Conservation (phyloP, 139 green algal genomes). For the Chlamydomonas incerta region DNA sequence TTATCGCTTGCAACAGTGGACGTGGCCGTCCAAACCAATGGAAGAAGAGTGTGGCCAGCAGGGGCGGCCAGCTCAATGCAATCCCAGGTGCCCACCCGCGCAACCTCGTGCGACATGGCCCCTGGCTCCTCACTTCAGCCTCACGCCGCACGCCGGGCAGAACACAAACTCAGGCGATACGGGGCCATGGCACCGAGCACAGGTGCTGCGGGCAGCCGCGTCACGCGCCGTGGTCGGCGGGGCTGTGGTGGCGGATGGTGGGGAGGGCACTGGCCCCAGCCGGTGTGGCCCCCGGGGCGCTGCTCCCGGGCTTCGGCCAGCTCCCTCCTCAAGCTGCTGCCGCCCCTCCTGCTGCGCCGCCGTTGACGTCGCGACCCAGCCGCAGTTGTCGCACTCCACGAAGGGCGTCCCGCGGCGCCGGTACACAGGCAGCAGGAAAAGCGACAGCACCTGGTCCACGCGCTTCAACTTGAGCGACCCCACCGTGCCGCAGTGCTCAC, state of each 20-base stretch:
- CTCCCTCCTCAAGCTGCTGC: not conserved
- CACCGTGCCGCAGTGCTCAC: not conserved
- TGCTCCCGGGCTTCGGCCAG: too few species aligned
- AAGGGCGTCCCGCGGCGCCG: not conserved
- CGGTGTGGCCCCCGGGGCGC: too few species aligned
- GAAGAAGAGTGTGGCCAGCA: too few species aligned
- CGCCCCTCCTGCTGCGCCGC: not conserved
- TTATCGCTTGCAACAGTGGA: too few species aligned
- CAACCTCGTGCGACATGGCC: too few species aligned
- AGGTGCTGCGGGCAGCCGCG: too few species aligned
- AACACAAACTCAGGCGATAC: constrained; percentile 6
- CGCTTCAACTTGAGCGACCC: not conserved
- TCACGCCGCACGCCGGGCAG: constrained; percentile 8
- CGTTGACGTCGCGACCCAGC: not conserved
- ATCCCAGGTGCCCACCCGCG: too few species aligned
- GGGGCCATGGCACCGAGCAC: not conserved
- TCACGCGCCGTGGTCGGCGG: too few species aligned
- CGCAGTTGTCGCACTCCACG: constrained; percentile 5
- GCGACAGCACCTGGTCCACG: not conserved
- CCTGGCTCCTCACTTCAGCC: constrained; percentile 3
- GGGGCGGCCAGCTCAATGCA: too few species aligned
- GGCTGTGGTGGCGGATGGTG: too few species aligned
- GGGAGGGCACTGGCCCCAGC: too few species aligned
- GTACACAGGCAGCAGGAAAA: constrained; percentile 13
- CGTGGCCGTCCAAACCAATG: too few species aligned